These are phyloP conservation scores for Cadophora sp. DNA, from an alignment of 2,329 filamentous ascomycete species.

Conservation along the genomic window DNA sequence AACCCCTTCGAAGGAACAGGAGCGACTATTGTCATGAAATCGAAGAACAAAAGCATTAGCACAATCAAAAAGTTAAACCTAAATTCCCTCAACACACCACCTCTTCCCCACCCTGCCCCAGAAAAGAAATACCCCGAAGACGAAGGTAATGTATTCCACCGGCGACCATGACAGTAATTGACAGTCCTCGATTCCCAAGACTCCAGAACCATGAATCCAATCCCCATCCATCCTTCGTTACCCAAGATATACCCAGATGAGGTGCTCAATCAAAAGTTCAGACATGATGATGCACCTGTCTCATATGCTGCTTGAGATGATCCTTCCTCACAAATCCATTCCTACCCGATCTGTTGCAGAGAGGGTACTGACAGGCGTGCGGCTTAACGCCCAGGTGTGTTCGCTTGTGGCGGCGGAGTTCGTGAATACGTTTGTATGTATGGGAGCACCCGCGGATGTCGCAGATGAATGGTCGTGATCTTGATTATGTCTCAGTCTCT, in stretches of 20 bases:
- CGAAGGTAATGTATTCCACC: too few relatives aligned
- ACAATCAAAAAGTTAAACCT: too few relatives aligned
- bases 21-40: too few relatives aligned
- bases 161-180: too few relatives aligned
- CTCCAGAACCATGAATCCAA: too few relatives aligned
- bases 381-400: slow-evolving; percentile 17
- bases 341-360: slow-evolving; percentile 12
- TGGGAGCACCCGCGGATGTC: slow-evolving; percentile 1
- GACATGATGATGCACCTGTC: slow-evolving; percentile 12
- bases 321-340: slow-evolving; percentile 28
- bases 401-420: slow-evolving; percentile 22
- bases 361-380: slow-evolving; percentile 17
- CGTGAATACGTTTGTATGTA: slow-evolving; percentile 20
- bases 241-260: background rate
- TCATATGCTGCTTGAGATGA: slow-evolving; percentile 25
- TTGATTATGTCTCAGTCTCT: background rate
- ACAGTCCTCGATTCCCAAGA: too few relatives aligned
- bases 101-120: too few relatives aligned
- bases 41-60: too few relatives aligned
- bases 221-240: background rate
- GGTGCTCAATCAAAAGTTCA: background rate
- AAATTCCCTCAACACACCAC: too few relatives aligned
- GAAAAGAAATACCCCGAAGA: too few relatives aligned
- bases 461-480: background rate
- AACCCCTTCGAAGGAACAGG: too few relatives aligned